Evolutionary conservation across 2,329 filamentous ascomycete genomes (phyloP).

Genomic region (Aspergillus amoenus): DNA sequence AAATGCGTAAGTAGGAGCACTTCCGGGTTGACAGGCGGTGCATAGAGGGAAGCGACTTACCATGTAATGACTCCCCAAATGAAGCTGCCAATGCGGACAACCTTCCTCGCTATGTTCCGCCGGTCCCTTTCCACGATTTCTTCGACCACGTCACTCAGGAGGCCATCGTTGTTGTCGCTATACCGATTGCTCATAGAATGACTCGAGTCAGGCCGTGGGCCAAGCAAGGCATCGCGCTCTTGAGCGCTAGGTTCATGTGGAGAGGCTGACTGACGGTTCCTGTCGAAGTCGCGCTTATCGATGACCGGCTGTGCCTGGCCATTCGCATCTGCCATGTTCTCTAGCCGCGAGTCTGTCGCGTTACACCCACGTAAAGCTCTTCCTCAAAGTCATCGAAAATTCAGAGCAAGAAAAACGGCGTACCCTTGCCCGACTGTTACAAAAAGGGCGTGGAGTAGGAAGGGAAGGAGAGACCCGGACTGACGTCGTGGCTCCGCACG

Average conservation of each 20-base stretch:
- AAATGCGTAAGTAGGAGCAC: background rate
- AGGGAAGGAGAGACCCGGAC: background rate
- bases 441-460: background rate
- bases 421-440: background rate
- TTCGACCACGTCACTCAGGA: constrained; percentile 61
- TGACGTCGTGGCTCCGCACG: constrained; percentile 2
- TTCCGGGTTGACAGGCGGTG: too few species aligned
- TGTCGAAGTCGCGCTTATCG: constrained; percentile 50
- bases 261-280: constrained; percentile 36
- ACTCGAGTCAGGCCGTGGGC: constrained; percentile 22
- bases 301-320: constrained; percentile 27
- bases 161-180: constrained; percentile 35
- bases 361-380: too few species aligned
- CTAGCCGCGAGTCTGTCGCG: background rate
- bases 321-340: constrained; percentile 26
- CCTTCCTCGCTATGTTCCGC: constrained; percentile 52
- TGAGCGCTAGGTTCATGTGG: constrained; percentile 18
- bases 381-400: background rate
- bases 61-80: constrained; percentile 61
- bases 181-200: constrained; percentile 18
- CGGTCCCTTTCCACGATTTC: constrained; percentile 61
- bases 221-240: constrained; percentile 26
- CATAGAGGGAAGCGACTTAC: constrained; percentile 30
- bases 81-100: constrained; percentile 57
- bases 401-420: background rate